Evolutionary conservation across 2,329 filamentous ascomycete species (phyloP).

Genomic region (Ophiostoma angusticollis): DNA sequence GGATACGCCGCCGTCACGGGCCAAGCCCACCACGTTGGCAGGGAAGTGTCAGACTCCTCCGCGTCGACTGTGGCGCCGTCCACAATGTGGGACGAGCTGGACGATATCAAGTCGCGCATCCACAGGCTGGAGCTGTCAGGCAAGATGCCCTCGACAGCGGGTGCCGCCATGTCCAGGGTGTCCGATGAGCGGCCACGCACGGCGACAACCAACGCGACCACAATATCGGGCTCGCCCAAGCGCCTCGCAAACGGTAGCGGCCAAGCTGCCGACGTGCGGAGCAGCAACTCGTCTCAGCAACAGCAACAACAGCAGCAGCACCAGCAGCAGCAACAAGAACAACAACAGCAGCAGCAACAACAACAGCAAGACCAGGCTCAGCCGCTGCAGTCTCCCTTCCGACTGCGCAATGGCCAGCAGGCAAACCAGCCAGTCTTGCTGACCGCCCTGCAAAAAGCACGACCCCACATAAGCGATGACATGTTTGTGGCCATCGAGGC

Average conservation of each 20-base stretch:
- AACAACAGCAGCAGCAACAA: conserved; percentile 16
- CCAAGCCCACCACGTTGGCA: conserved; percentile 27
- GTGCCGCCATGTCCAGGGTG: conserved; percentile 60
- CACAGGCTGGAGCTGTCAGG: conserved; percentile 80
- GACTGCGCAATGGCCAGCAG: conserved; percentile 56
- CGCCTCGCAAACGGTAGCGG: conserved; percentile 40
- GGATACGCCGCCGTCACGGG: neutral
- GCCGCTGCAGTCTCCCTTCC: conserved; percentile 19
- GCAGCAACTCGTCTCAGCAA: conserved; percentile 28
- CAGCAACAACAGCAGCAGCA: conserved; percentile 43
- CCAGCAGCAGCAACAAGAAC: conserved; percentile 9
- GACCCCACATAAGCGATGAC: conserved; percentile 52
- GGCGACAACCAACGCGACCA: conserved; percentile 82
- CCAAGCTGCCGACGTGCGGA: conserved; percentile 30
- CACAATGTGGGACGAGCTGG: conserved; percentile 94
- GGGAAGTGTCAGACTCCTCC: conserved; percentile 71
- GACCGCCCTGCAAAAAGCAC: conserved; percentile 68
- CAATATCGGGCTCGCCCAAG: conserved; percentile 80
- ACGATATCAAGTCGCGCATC: conserved; percentile 89
- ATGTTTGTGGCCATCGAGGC: conserved; percentile 71
- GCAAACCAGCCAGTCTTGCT: conserved; percentile 42
- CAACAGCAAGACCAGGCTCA: conserved; percentile 16
- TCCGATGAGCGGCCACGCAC: conserved; percentile 77
- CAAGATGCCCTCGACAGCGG: conserved; percentile 72
- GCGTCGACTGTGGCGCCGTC: conserved; percentile 79